Base-by-base conservation (phyloP, 2,329 filamentous ascomycete species). In the Cercospora sojina region DNA sequence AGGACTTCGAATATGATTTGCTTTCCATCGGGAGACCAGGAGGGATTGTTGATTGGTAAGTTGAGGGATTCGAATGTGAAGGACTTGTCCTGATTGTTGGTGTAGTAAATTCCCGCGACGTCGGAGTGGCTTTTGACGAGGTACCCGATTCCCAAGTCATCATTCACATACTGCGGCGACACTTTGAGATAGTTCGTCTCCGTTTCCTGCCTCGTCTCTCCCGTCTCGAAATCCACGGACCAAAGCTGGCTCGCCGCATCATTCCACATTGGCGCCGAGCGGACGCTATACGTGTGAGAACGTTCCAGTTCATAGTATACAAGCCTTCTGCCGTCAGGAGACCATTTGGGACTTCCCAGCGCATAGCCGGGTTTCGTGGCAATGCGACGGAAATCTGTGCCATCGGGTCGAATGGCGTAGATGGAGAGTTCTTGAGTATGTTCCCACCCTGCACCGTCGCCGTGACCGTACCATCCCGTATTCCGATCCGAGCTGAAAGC, bases 381-480 rank as follows among this genome's bases (percentile, higher is more conserved):
- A 7, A 68, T 43, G 3, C 18, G 16, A 0, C 38, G 29, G 35
- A 68, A 68, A 32, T 68, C 66, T 16, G 51, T 59, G 1, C 64
- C 66, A 47, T 68, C 43, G 1, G 66, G 64, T 12, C 66, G 59
- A 7, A 66, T 64, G 12, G 56, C 47, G 10, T 68, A 68, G n/a
- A 68, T 63, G 0, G 63, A 65, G 6, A 68, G 58, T 55, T 64
- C 59, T 53, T 68, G 66, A 0, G 59, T 64, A 13, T 68, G 41
- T 23, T 68, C 63, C 66, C 64, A 68, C 0, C 29, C 59, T 5
- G 49, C 18, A 2, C 62, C 62, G 18, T 62, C 55, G 4, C 20
- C 23, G 4, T 65, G 63, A 0, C 88, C 88, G 0, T 86, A 90
- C 0, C 83, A 86, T 64, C 82, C 87, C 0, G 62, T 67, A 20